Conservation (phyloP, 2,329 filamentous ascomycete genomes). For the Xylaria sp. region DNA sequence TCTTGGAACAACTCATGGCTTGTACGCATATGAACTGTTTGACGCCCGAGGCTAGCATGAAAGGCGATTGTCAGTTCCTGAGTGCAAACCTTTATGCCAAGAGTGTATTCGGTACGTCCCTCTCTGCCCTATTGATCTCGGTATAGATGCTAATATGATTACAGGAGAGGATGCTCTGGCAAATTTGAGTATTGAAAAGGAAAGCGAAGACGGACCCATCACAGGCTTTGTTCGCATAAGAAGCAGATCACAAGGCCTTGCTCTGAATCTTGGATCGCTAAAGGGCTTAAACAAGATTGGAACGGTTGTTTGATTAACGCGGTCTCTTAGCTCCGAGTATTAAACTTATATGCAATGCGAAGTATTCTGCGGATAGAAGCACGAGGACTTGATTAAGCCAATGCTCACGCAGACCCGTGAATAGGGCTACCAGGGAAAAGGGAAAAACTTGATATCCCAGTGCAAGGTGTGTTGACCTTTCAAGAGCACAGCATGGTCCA, state of each 20-base stretch:
- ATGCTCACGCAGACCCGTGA: constrained; percentile 21
- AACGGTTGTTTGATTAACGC: constrained; percentile 48
- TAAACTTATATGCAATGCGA: constrained; percentile 23
- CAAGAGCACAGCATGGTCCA: constrained; percentile 22
- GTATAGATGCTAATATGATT: constrained; percentile 35
- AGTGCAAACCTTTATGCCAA: constrained; percentile 96
- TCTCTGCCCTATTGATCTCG: constrained; percentile 9
- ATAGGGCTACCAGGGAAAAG: constrained; percentile 8
- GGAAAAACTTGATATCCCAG: constrained; percentile 31
- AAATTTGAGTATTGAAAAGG: constrained; percentile 97
- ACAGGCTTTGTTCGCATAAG: constrained; percentile 98
- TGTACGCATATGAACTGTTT: constrained; percentile 99
- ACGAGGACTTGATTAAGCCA: constrained; percentile 16
- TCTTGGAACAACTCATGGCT: constrained; percentile 94
- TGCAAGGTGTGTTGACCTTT: constrained; percentile 17
- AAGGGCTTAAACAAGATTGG: constrained; percentile 92
- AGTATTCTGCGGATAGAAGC: constrained; percentile 11
- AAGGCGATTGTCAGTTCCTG: constrained; percentile 97
- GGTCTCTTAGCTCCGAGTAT: constrained; percentile 9
- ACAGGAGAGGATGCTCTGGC: constrained; percentile 96
- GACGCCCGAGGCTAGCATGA: constrained; percentile 94
- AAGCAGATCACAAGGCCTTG: constrained; percentile 94
- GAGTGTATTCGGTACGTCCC: constrained; percentile 92
- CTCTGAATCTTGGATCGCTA: constrained; percentile 90
- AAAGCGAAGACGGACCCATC: constrained; percentile 93